Conservation (phyloP, 73 alveolate genomes). For the Stentor roeselii region DNA sequence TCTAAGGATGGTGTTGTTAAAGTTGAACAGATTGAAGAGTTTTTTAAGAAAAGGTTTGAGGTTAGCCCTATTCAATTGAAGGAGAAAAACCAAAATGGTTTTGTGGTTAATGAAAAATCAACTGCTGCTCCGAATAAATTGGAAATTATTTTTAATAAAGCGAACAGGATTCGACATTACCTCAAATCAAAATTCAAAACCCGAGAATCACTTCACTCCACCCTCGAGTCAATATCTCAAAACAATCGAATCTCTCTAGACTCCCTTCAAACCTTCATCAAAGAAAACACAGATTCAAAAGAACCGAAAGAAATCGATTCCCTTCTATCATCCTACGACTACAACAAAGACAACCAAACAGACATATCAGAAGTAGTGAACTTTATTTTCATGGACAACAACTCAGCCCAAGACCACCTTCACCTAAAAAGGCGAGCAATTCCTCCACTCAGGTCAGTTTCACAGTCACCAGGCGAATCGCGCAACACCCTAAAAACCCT, state of each 20-base stretch:
- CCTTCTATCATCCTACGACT: slow-evolving; percentile 38
- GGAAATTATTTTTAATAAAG: slow-evolving; percentile 36
- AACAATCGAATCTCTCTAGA: slow-evolving; percentile 27
- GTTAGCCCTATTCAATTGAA: not conserved
- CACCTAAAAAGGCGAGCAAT: not conserved
- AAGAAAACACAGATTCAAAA: slow-evolving; percentile 28
- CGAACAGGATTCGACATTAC: slow-evolving; percentile 42
- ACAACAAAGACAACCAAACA: slow-evolving; percentile 36
- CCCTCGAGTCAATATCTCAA: slow-evolving; percentile 8
- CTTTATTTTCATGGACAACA: slow-evolving; percentile 37
- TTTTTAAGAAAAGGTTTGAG: not conserved
- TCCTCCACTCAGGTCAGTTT: slow-evolving; percentile 4
- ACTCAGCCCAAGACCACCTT: not conserved
- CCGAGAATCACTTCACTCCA: slow-evolving; percentile 28
- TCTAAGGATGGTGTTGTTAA: not conserved
- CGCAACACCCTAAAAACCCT: slow-evolving; percentile 25
- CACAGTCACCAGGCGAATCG: not conserved
- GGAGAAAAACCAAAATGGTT: not conserved
- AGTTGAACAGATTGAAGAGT: not conserved
- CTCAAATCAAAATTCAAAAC: slow-evolving; percentile 27
- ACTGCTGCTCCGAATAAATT: slow-evolving; percentile 8
- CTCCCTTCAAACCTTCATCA: slow-evolving; percentile 28
- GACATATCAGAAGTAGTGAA: slow-evolving; percentile 34
- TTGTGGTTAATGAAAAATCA: not conserved
- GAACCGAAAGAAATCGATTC: slow-evolving; percentile 50